Base-by-base conservation (phyloP, 2,329 filamentous ascomycete genomes). In the Paecilomyces formosus region DNA sequence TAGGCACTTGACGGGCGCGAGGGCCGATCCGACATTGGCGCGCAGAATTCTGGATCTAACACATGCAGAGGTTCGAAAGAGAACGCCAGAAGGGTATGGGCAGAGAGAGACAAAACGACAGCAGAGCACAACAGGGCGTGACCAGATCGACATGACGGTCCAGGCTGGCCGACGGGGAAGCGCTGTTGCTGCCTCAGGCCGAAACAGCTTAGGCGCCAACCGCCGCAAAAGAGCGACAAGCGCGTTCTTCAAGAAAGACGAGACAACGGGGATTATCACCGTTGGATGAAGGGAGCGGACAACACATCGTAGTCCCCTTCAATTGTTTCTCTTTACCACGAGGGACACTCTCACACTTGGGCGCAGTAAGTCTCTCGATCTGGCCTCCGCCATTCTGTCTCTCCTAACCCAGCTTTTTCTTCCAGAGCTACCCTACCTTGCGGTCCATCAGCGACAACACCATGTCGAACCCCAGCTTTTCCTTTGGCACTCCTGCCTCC, bases 1-100 rank as follows among this genome's bases (percentile, higher is more conserved):
- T 76, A 68, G 53, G 70, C 67, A 67, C 67, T 78, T 66, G 74
- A 68, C 57, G 68, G 65, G 68, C 70, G 69, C 63, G 70, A 70
- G 54, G 61, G 64, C 64, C 66, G 66, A 64, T 75, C 72, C 64
- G 73, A 70, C 74, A 75, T 76, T 62, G 61, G 63, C 59, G 55
- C 60, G 55, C 55, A 61, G 15, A 55, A 57, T 55, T 61, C 51
- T 56, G 55, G 53, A 54, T 53, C 21, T 54, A 54, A 54, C 15
- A 58, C 63, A 69, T 68, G 63, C 57, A 69, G 65, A 63, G 35
- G 35, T 18, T 31, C 7, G 5, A 45, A 54, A 7, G 22, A 15
- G 54, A 55, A 31, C 24, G 13, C 53, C 24, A 33, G 50, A 52
- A 18, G 52, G 45, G 24, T 24, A 33, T 52, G 45, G 53, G 28